Percentiles rank a stretch among this genome's conserved stretches.
phyloP scores from a whole-genome alignment of 1,284 basidiomycete genomes.

The Cutaneotrichosporon spelunceum region DNA sequence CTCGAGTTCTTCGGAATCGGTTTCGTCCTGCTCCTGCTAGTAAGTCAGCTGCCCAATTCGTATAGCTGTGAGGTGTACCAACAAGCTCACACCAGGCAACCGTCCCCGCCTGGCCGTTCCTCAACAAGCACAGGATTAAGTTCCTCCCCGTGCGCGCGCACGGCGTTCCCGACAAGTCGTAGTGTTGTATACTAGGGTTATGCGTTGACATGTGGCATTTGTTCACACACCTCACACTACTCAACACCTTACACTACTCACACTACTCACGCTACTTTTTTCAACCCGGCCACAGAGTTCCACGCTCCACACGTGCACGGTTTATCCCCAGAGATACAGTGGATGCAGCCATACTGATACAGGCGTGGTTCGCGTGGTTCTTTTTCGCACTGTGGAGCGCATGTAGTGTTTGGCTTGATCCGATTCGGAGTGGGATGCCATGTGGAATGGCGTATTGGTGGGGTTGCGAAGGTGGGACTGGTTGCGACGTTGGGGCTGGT shows the following conservation, averaged over 20 bases:
- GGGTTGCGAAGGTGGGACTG: too few species aligned
- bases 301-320: neutral
- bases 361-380: too few species aligned
- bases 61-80: neutral
- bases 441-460: neutral
- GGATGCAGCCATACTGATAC: too few species aligned
- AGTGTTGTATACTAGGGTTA: slow-evolving; percentile 5
- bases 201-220: neutral
- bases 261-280: too few species aligned
- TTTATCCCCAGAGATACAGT: neutral
- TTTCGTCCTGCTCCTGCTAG: slow-evolving; percentile 33
- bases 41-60: slow-evolving; percentile 19
- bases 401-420: neutral
- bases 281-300: too few species aligned
- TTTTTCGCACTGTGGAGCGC: too few species aligned
- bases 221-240: neutral
- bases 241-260: too few species aligned
- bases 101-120: slow-evolving; percentile 44
- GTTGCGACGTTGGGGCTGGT: neutral
- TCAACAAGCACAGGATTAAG: slow-evolving; percentile 36
- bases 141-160: slow-evolving; percentile 38
- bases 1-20: slow-evolving; percentile 40
- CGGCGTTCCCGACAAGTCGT: neutral
- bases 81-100: slow-evolving; percentile 23
- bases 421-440: neutral